These are phyloP conservation scores for Paraphoma sp. DNA, from an alignment of 2,329 filamentous ascomycete species.

Conservation along the genomic window DNA sequence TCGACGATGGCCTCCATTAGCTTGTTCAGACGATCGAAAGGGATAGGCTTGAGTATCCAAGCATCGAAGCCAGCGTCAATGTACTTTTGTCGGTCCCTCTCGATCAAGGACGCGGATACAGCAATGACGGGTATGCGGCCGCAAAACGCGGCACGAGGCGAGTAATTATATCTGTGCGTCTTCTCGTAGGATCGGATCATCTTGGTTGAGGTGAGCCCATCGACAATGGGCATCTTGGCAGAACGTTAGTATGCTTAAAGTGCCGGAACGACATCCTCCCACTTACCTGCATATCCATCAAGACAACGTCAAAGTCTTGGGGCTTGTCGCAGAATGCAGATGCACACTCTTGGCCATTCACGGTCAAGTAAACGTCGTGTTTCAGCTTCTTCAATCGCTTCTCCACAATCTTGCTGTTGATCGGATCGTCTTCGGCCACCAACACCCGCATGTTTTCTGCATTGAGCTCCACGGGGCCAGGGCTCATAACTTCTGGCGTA, in stretches of 20 bases:
- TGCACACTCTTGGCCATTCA: constrained; percentile 87
- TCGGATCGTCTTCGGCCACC: constrained; percentile 86
- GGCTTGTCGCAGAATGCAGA: constrained; percentile 70
- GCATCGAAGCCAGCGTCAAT: constrained; percentile 83
- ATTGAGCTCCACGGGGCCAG: constrained; percentile 21
- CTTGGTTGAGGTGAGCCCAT: constrained; percentile 81
- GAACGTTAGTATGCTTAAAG: constrained; percentile 4
- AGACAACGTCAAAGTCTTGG: constrained; percentile 73
- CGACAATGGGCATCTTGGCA: constrained; percentile 85
- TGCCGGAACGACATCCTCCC: background rate
- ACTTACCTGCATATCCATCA: constrained; percentile 92
- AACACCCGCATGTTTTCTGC: constrained; percentile 67
- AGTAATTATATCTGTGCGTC: constrained; percentile 60
- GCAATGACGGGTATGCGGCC: constrained; percentile 81
- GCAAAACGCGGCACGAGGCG: constrained; percentile 64
- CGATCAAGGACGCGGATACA: constrained; percentile 81
- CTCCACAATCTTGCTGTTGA: constrained; percentile 82
- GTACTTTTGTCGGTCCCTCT: constrained; percentile 72
- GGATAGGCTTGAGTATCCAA: constrained; percentile 89
- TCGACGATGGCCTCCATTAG: constrained; percentile 75
- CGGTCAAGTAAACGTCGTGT: constrained; percentile 73
- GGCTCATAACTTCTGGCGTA: constrained; percentile 15
- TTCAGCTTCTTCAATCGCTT: constrained; percentile 81
- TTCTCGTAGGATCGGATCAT: constrained; percentile 80
- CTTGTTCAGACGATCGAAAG: constrained; percentile 75